phyloP scores from a whole-genome alignment of 345 rosid genomes.

The Populus pruinosa region DNA sequence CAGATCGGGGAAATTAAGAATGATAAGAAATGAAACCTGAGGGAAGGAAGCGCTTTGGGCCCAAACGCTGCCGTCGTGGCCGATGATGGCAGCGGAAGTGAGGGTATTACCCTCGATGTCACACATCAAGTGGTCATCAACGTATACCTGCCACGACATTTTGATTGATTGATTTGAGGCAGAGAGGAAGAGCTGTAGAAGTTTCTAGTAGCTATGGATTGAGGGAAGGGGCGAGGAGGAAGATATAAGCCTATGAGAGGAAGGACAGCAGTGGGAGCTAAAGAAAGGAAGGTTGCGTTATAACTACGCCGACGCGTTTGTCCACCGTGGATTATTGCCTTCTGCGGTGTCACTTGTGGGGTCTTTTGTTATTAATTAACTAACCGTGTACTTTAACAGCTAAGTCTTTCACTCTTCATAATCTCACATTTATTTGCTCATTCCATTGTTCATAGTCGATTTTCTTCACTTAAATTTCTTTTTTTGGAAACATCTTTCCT shows the following conservation, averaged over 20 bases:
- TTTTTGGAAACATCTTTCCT: no score
- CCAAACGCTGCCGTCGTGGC: slow-evolving; percentile 15
- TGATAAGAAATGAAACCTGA: background rate
- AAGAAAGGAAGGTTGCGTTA: background rate
- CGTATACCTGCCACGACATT: slow-evolving; percentile 20
- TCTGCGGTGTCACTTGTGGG: no score
- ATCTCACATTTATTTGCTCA: no score
- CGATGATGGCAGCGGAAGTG: slow-evolving; percentile 19
- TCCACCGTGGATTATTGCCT: background rate
- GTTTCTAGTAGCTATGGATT: background rate
- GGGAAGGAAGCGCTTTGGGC: slow-evolving; percentile 20
- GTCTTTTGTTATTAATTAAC: no score
- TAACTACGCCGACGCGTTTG: background rate
- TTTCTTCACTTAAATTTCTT: no score
- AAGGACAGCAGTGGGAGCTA: background rate
- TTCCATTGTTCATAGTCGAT: no score
- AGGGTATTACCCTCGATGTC: slow-evolving; percentile 17
- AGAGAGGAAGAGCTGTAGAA: background rate
- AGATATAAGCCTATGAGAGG: background rate
- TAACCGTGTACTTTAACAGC: no score
- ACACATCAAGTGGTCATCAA: slow-evolving; percentile 23
- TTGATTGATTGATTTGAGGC: background rate
- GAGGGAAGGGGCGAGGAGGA: background rate
- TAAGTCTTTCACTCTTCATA: no score
- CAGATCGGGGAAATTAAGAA: background rate